phyloP scores from a whole-genome alignment of 331 rosid genomes.

The Dryas integrifolia region DNA sequence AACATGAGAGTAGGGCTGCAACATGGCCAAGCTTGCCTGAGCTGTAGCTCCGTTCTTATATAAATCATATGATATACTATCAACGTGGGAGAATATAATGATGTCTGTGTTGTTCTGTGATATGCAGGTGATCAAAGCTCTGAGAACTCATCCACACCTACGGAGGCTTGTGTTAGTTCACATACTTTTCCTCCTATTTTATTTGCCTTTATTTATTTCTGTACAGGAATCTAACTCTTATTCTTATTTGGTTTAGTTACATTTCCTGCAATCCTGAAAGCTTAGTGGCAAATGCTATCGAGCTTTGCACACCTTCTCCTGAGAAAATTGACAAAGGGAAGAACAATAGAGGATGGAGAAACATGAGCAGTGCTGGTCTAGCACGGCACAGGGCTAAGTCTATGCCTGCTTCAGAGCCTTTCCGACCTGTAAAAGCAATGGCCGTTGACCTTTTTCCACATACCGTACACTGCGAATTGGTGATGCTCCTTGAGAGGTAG shows the following conservation, averaged over 20 bases:
- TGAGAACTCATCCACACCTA: slow-evolving; percentile 72
- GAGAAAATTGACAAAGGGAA: slow-evolving; percentile 54
- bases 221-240: slow-evolving; percentile 28
- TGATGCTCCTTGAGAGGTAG: slow-evolving; percentile 94
- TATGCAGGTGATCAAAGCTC: slow-evolving; percentile 79
- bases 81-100: no score
- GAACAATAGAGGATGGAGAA: slow-evolving; percentile 93
- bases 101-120: slow-evolving; percentile 16
- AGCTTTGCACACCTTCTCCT: slow-evolving; percentile 89
- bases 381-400: slow-evolving; percentile 91
- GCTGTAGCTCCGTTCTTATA: no score
- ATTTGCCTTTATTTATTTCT: neutral
- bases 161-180: slow-evolving; percentile 82
- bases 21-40: no score
- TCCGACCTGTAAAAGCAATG: slow-evolving; percentile 82
- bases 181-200: slow-evolving; percentile 10
- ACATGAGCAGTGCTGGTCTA: slow-evolving; percentile 79
- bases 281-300: slow-evolving; percentile 92
- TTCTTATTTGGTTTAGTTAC: slow-evolving; percentile 58
- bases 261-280: slow-evolving; percentile 96
- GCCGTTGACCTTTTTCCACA: slow-evolving; percentile 98
- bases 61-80: no score
- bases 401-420: slow-evolving; percentile 89
- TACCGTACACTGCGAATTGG: slow-evolving; percentile 82
- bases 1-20: no score